These are phyloP conservation scores for Starmerella asiatica DNA, from an alignment of 805 yeast genomes.

Conservation along the genomic window DNA sequence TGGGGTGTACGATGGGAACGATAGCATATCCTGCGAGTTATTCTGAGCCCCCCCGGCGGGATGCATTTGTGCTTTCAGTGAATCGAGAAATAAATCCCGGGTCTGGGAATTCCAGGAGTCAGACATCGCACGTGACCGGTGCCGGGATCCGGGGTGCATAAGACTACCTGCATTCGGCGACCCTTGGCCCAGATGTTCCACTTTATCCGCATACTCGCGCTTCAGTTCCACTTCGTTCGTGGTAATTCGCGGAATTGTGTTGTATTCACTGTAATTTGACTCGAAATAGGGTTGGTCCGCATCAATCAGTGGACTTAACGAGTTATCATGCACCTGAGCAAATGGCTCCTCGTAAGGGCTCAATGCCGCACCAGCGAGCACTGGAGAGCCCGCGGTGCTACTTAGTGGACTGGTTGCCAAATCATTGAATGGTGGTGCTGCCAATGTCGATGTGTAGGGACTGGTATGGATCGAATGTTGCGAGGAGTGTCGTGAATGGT, in stretches of 20 bases:
- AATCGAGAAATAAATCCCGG: conserved; percentile 12
- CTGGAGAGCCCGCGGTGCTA: conserved; percentile 6
- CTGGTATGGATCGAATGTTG: too few species aligned
- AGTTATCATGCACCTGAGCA: background rate
- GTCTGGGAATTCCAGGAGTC: conserved; percentile 14
- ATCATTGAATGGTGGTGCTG: background rate
- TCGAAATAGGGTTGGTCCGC: background rate
- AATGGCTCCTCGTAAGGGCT: conserved; percentile 6
- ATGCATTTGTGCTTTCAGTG: conserved; percentile 9
- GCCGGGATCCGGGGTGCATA: too few species aligned
- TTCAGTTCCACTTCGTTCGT: background rate
- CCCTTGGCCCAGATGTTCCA: background rate
- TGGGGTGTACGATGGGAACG: conserved; percentile 3
- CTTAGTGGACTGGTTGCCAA: background rate
- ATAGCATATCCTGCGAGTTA: background rate
- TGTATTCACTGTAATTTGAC: background rate
- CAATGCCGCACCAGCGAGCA: background rate
- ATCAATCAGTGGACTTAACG: conserved; percentile 6
- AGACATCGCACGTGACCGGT: conserved; percentile 13
- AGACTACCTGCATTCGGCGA: too few species aligned
- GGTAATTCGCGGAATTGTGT: background rate
- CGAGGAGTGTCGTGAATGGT: too few species aligned
- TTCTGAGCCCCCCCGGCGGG: background rate
- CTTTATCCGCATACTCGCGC: background rate
- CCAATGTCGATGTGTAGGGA: too few species aligned